phyloP scores from a whole-genome alignment of 2,329 filamentous ascomycete genomes.

The Kalmusia sp. region DNA sequence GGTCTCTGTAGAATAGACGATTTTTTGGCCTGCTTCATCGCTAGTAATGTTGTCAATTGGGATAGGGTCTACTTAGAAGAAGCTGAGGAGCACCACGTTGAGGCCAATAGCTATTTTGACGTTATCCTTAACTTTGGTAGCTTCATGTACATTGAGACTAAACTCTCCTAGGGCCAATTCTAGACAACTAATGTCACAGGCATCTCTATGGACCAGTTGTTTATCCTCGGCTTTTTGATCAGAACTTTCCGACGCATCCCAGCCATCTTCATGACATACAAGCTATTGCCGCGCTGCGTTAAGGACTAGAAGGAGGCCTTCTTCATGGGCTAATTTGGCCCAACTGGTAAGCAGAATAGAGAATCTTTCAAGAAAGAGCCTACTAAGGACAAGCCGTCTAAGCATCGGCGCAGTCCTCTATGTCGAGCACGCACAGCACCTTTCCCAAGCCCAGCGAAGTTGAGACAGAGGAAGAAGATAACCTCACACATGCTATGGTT shows the following conservation, averaged over 20 bases:
- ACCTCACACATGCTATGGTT: slow-evolving; percentile 48
- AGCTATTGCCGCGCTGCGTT: slow-evolving; percentile 61
- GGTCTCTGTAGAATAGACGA: slow-evolving; percentile 66
- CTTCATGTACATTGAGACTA: slow-evolving; percentile 66
- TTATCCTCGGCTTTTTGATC: slow-evolving; percentile 61
- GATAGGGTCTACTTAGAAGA: slow-evolving; percentile 66
- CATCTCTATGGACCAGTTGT: slow-evolving; percentile 58
- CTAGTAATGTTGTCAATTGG: slow-evolving; percentile 68
- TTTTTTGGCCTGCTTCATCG: slow-evolving; percentile 66
- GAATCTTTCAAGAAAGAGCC: neutral
- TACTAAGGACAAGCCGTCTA: slow-evolving; percentile 15
- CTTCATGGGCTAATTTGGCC: slow-evolving; percentile 65
- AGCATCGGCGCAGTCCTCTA: slow-evolving; percentile 56
- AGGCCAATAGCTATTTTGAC: slow-evolving; percentile 66
- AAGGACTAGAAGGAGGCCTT: slow-evolving; percentile 65
- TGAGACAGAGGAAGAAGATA: slow-evolving; percentile 49
- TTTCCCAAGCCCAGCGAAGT: slow-evolving; percentile 52
- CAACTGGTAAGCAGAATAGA: slow-evolving; percentile 47
- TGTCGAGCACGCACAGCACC: slow-evolving; percentile 53
- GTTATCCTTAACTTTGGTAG: slow-evolving; percentile 66
- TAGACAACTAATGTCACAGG: slow-evolving; percentile 61
- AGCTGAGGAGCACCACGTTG: slow-evolving; percentile 63
- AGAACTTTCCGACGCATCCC: slow-evolving; percentile 65
- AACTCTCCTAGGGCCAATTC: slow-evolving; percentile 64
- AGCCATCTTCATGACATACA: slow-evolving; percentile 61